A percentile compares a stretch with the other conserved stretches of the same genome.
Evolutionary conservation across 2,329 filamentous ascomycete species (phyloP).

Genomic region (Trichoderma sp.): DNA sequence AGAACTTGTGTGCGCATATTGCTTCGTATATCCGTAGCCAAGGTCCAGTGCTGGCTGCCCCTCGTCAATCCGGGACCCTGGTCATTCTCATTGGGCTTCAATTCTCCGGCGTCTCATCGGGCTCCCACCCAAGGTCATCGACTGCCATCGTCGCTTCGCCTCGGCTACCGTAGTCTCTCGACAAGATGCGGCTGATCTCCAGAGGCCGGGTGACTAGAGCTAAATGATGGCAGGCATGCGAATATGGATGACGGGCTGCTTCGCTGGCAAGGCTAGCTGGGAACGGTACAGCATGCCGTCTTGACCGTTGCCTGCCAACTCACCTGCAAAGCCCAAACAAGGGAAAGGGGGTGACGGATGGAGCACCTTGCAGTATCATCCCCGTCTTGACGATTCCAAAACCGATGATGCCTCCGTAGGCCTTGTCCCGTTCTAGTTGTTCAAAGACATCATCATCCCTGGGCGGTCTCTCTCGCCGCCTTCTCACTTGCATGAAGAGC

Average conservation of each 20-base stretch:
- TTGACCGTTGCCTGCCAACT: conserved; percentile 23
- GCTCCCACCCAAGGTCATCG: conserved; percentile 8
- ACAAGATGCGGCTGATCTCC: conserved; percentile 15
- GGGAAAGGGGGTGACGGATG: background rate
- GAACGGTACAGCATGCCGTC: conserved; percentile 6
- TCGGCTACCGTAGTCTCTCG: background rate
- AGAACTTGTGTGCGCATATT: no score
- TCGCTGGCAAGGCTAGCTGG: conserved; percentile 27
- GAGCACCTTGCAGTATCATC: background rate
- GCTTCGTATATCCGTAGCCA: no score
- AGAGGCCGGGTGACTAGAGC: conserved; percentile 1
- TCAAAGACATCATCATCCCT: background rate
- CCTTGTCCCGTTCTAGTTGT: background rate
- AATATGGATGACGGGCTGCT: conserved; percentile 12
- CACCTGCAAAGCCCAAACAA: conserved; percentile 5
- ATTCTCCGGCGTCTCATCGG: conserved; percentile 19
- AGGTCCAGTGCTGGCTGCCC: background rate
- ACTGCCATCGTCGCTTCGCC: conserved; percentile 3
- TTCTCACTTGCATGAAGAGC: conserved; percentile 17
- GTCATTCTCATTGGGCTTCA: conserved; percentile 28
- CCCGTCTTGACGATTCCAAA: conserved; percentile 1
- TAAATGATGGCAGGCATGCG: background rate
- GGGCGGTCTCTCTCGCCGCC: conserved; percentile 6
- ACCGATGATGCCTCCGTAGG: background rate
- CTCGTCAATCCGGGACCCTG: conserved; percentile 8